Percentiles rank a stretch among this genome's conserved stretches.
Conservation (phyloP, 176 grass and related monocot species). For the Triticum monococcum region DNA sequence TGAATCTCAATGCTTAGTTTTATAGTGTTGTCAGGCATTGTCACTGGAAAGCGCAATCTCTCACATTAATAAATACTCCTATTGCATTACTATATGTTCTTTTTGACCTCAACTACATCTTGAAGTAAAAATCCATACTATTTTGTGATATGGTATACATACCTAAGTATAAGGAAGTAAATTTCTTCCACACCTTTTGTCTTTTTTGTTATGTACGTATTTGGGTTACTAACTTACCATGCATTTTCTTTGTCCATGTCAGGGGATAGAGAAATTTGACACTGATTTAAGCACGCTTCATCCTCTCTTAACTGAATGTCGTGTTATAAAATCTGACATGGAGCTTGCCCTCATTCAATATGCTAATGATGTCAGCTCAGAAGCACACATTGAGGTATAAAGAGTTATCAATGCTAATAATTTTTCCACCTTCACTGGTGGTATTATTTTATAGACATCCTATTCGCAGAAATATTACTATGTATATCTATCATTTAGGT, state of each 20-base stretch:
- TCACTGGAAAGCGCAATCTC: not conserved
- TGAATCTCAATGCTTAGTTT: not conserved
- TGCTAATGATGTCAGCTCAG: constrained; percentile 93
- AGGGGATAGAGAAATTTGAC: constrained; percentile 76
- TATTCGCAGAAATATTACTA: not conserved
- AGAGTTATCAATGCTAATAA: not conserved
- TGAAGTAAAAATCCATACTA: too few species aligned
- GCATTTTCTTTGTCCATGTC: not conserved
- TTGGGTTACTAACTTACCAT: not conserved
- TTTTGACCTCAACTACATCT: too few species aligned
- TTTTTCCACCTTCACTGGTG: too few species aligned
- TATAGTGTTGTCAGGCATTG: not conserved
- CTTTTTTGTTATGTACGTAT: not conserved
- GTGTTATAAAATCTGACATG: constrained; percentile 83
- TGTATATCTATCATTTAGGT: not conserved
- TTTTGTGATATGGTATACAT: too few species aligned
- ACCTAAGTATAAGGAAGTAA: too few species aligned
- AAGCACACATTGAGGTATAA: constrained; percentile 81
- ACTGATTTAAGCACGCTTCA: constrained; percentile 70
- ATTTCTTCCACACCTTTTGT: not conserved
- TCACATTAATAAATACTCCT: not conserved
- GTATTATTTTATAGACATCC: not conserved
- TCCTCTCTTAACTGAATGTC: constrained; percentile 86
- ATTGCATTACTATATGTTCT: not conserved
- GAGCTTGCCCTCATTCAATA: constrained; percentile 86